Base-by-base conservation (phyloP, 306 rosid species). In the Malus fusca region DNA sequence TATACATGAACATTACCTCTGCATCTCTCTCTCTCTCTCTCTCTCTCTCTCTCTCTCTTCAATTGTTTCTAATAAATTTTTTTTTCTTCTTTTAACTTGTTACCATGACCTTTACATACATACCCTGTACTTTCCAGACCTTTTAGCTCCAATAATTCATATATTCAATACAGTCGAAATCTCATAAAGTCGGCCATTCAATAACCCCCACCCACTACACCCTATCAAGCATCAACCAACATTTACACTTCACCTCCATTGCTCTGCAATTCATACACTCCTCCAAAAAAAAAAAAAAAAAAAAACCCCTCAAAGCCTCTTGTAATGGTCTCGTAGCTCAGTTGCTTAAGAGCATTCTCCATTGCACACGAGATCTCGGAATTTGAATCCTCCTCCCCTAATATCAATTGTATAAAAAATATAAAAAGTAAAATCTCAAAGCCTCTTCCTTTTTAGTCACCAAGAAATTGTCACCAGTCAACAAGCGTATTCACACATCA, bases 141-240 rank as follows among this genome's bases (percentile, higher is more conserved):
- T 68, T 69, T 80, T 63, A 58, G 42, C 74, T 75, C 74, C 84
- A 81, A 73, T 82, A 78, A 85, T 77, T 84, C 63, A 53, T 58
- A 53, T 15, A 22, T 75, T 60, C 69, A 28, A 1, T 67, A 73
- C 59, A 60, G 69, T 58, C 60, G 51, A 75, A 69, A 79, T 69
- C 78, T 28, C 84, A 5, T 63, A 65, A 77, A 85, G 76, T 70
- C 73, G 51, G 85, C 60, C 80, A 71, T 65, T 78, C 76, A 85
- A 86, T 70, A 55, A 76, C 81, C 78, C 81, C 88, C 84, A 77
- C 78, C 85, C 77, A 73, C 79, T 79, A 67, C 67, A 64, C 83
- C 73, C 85, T 71, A 61, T 73, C 44, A 77, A 75, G 68, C 61
- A 88, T 68, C 35, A 77, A 75, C 68, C 61, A 88, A 74, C 42